Percentiles rank a stretch among this genome's conserved stretches.
Conservation (phyloP, 306 rosid species). For the Rosa persica region DNA sequence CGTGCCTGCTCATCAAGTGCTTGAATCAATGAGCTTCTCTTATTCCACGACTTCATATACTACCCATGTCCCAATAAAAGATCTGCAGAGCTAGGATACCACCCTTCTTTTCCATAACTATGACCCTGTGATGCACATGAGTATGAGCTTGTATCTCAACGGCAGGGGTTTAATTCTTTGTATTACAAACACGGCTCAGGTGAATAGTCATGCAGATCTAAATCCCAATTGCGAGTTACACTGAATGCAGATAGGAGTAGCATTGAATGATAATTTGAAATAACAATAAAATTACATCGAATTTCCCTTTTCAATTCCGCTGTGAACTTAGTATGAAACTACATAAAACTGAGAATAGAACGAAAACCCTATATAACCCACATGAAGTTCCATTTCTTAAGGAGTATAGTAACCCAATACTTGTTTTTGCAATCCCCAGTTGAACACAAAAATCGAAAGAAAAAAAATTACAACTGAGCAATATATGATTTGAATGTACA, state of each 20-base stretch:
- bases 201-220: not conserved
- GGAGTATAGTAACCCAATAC: not conserved
- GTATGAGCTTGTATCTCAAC: not conserved
- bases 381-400: not conserved
- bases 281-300: not conserved
- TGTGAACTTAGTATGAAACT: not conserved
- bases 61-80: not conserved
- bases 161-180: not conserved
- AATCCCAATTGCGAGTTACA: not conserved
- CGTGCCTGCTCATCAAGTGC: not conserved
- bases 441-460: conserved; percentile 2
- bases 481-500: not conserved
- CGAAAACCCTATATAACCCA: not conserved
- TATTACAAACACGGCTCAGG: not conserved
- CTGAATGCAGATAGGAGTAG: too few relatives aligned
- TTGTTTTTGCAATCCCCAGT: not conserved
- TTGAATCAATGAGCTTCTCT: not conserved
- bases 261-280: too few relatives aligned
- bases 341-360: not conserved
- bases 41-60: not conserved
- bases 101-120: not conserved
- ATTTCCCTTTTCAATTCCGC: not conserved
- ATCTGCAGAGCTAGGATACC: not conserved
- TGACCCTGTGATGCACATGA: not conserved
- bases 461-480: not conserved